Percentiles rank a stretch among this genome's conserved stretches.
phyloP scores from a whole-genome alignment of 139 green algal species.

The Closterium sp. region DNA sequence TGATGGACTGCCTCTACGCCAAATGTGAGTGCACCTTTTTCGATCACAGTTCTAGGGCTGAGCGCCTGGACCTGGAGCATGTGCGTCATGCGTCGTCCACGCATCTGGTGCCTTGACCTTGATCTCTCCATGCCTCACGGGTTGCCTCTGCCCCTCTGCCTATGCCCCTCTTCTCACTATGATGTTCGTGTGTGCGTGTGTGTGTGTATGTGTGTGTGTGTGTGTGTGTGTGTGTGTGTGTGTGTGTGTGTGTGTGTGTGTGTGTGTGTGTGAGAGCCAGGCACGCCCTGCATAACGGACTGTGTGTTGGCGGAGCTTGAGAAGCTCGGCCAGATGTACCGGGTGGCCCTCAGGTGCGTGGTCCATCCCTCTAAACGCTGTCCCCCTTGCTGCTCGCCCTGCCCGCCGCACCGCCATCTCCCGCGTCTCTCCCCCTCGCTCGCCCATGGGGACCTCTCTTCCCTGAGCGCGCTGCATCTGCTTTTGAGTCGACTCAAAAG shows the following conservation, averaged over 20 bases:
- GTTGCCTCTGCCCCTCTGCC: constrained; percentile 3
- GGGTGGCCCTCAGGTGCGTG: constrained; percentile 97
- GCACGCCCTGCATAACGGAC: constrained; percentile 90
- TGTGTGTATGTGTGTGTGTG: too few species aligned
- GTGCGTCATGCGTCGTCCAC: too few species aligned
- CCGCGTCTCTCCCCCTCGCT: not conserved
- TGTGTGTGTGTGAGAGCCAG: constrained; percentile 45
- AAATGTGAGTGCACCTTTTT: constrained; percentile 69
- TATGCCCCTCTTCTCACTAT: not conserved
- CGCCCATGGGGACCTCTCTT: too few species aligned
- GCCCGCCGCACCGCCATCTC: not conserved
- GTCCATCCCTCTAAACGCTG: constrained; percentile 45
- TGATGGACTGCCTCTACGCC: constrained; percentile 99
- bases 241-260: too few species aligned
- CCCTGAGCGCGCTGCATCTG: too few species aligned
- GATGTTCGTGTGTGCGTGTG: too few species aligned
- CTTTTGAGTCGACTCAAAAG: not conserved
- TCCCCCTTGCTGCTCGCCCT: not conserved
- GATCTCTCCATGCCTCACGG: not conserved
- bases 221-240: too few species aligned
- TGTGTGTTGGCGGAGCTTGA: constrained; percentile 98
- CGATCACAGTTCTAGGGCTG: too few species aligned
- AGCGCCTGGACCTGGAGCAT: too few species aligned
- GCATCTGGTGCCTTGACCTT: not conserved
- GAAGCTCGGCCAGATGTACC: constrained; percentile 97